A percentile compares a stretch with the other conserved stretches of the same genome.
phyloP scores from a whole-genome alignment of 768 basidiomycete genomes.

The Symmetrospora coprosmae region DNA sequence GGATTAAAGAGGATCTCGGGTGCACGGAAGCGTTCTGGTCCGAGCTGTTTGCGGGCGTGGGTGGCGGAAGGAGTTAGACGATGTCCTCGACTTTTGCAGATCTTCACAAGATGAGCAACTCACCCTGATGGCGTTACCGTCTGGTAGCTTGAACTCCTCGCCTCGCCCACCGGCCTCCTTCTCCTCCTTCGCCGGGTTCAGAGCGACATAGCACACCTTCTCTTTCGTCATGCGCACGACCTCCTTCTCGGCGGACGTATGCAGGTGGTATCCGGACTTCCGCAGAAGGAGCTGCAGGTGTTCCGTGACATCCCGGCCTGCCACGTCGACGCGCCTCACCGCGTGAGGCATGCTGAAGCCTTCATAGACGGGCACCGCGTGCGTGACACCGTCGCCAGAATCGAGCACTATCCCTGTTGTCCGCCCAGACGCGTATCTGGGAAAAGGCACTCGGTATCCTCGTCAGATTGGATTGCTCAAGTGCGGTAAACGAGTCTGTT shows the following conservation, averaged over 20 bases:
- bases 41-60: conserved; percentile 48
- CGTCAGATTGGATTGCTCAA: neutral
- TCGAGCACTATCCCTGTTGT: conserved; percentile 99
- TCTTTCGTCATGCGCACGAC: conserved; percentile 96
- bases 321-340: conserved; percentile 86
- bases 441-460: neutral
- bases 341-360: conserved; percentile 99
- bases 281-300: conserved; percentile 84
- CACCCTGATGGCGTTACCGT: conserved; percentile 84
- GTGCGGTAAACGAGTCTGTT: neutral
- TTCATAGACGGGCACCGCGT: conserved; percentile 96
- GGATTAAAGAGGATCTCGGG: conserved; percentile 97
- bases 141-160: conserved; percentile 85
- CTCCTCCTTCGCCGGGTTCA: conserved; percentile 87
- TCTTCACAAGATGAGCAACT: conserved; percentile 30
- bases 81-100: conserved; percentile 22
- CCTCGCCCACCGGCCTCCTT: conserved; percentile 58
- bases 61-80: neutral
- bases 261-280: conserved; percentile 84
- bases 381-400: conserved; percentile 96
- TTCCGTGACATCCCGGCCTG: conserved; percentile 93
- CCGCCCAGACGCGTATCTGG: conserved; percentile 89
- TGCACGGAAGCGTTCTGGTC: conserved; percentile 85
- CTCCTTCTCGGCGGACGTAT: conserved; percentile 93
- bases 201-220: conserved; percentile 88